Evolutionary conservation across 1,139 yeast genomes (phyloP).

Genomic region (Geotrichum klebahnii): DNA sequence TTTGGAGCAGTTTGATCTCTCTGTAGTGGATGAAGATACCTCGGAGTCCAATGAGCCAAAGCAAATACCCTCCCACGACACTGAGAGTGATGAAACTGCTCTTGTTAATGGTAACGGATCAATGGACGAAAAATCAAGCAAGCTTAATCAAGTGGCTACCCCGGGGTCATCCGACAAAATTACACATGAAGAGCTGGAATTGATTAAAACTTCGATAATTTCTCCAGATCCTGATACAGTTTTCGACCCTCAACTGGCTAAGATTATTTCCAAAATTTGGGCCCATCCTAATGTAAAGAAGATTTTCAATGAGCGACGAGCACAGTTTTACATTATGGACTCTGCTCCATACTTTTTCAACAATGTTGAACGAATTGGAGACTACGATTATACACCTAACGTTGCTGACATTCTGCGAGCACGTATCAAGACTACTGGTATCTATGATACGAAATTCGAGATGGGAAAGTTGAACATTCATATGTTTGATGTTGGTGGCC

Average conservation of each 20-base stretch:
- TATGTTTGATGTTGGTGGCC: conserved; percentile 92
- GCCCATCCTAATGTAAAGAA: conserved; percentile 55
- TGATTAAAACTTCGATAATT: conserved; percentile 28
- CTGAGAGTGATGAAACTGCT: too few species aligned
- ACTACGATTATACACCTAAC: conserved; percentile 61
- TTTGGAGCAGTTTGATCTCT: conserved; percentile 36
- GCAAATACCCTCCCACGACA: too few species aligned
- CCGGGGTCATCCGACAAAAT: too few species aligned
- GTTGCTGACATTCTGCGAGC: conserved; percentile 78
- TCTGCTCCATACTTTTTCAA: conserved; percentile 78
- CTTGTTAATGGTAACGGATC: too few species aligned
- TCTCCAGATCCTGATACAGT: conserved; percentile 35
- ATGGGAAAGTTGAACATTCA: conserved; percentile 75
- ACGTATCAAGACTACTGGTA: conserved; percentile 90
- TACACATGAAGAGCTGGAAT: conserved; percentile 30
- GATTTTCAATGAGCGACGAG: conserved; percentile 57
- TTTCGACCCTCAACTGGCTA: conserved; percentile 32
- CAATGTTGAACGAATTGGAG: conserved; percentile 60
- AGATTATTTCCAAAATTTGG: conserved; percentile 46
- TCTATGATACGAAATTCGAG: conserved; percentile 73
- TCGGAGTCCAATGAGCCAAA: too few species aligned
- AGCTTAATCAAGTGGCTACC: too few species aligned
- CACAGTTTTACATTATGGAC: conserved; percentile 79
- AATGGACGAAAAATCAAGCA: too few species aligned
- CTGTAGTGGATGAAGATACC: too few species aligned